Evolutionary conservation across 805 yeast species (phyloP).

Genomic region (Zygosaccharomyces kombuchaensis): DNA sequence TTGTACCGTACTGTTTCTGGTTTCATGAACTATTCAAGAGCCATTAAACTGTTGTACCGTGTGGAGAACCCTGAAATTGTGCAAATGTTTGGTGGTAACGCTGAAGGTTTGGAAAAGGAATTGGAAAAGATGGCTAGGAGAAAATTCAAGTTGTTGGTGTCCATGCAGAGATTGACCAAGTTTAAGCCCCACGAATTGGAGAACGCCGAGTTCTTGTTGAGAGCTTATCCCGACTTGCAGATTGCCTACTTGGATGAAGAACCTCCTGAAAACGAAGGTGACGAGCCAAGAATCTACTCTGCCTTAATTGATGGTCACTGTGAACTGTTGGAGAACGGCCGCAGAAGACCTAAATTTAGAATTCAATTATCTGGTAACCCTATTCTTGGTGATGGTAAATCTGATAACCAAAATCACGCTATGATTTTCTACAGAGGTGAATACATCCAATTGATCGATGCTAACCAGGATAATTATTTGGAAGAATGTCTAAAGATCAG

Average conservation of each 20-base stretch:
- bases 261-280: constrained; percentile 67
- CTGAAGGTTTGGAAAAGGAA: constrained; percentile 93
- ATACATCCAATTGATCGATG: constrained; percentile 78
- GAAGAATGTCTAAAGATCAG: constrained; percentile 83
- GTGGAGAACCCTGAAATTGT: constrained; percentile 94
- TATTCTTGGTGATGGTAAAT: constrained; percentile 82
- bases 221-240: constrained; percentile 81
- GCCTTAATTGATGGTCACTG: constrained; percentile 79
- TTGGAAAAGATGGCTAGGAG: constrained; percentile 85
- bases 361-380: constrained; percentile 80
- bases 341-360: constrained; percentile 72
- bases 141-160: constrained; percentile 74
- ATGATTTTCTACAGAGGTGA: constrained; percentile 79
- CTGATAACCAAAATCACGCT: constrained; percentile 83
- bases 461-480: constrained; percentile 80
- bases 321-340: constrained; percentile 65
- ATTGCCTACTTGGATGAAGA: constrained; percentile 95
- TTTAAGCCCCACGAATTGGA: constrained; percentile 72
- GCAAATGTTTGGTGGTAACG: constrained; percentile 98
- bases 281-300: constrained; percentile 67
- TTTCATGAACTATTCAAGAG: constrained; percentile 97
- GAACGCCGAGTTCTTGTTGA: constrained; percentile 72
- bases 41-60: constrained; percentile 86
- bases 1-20: constrained; percentile 96
- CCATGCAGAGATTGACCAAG: constrained; percentile 78